Percentiles rank a stretch among this genome's conserved stretches.
Evolutionary conservation across 2,329 filamentous ascomycete species (phyloP).

Genomic region (Bipolaris victoriae): DNA sequence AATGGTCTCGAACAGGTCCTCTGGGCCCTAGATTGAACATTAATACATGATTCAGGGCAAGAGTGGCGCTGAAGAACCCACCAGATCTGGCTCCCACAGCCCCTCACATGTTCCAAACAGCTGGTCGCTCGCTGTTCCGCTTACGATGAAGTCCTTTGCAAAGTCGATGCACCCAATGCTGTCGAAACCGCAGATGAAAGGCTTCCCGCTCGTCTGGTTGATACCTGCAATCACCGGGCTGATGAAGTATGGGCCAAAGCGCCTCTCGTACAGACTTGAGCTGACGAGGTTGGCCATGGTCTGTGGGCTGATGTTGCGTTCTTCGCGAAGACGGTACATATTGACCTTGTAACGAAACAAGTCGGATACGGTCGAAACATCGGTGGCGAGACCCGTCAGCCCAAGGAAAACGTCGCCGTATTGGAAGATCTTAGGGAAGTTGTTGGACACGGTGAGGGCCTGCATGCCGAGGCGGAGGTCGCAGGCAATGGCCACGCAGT

Average conservation of each 20-base stretch:
- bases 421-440: slow-evolving; percentile 99
- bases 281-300: slow-evolving; percentile 97
- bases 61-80: slow-evolving; percentile 49
- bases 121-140: slow-evolving; percentile 94
- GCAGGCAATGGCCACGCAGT: slow-evolving; percentile 99
- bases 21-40: slow-evolving; percentile 67
- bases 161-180: slow-evolving; percentile 99
- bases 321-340: slow-evolving; percentile 98
- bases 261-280: slow-evolving; percentile 83
- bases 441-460: slow-evolving; percentile 96
- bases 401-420: slow-evolving; percentile 96
- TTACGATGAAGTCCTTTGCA: slow-evolving; percentile 99
- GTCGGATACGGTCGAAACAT: slow-evolving; percentile 92
- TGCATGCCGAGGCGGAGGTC: slow-evolving; percentile 97
- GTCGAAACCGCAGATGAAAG: slow-evolving; percentile 99
- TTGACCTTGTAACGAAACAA: slow-evolving; percentile 99
- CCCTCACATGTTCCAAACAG: slow-evolving; percentile 98
- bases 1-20: slow-evolving; percentile 97
- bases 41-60: slow-evolving; percentile 7
- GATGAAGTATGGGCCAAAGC: slow-evolving; percentile 97
- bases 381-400: slow-evolving; percentile 93
- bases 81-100: slow-evolving; percentile 96
- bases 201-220: slow-evolving; percentile 90
- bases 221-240: slow-evolving; percentile 93
- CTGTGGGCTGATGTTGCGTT: slow-evolving; percentile 91